Conservation (phyloP, 2,329 filamentous ascomycete genomes). For the Coniochaeta sp. region DNA sequence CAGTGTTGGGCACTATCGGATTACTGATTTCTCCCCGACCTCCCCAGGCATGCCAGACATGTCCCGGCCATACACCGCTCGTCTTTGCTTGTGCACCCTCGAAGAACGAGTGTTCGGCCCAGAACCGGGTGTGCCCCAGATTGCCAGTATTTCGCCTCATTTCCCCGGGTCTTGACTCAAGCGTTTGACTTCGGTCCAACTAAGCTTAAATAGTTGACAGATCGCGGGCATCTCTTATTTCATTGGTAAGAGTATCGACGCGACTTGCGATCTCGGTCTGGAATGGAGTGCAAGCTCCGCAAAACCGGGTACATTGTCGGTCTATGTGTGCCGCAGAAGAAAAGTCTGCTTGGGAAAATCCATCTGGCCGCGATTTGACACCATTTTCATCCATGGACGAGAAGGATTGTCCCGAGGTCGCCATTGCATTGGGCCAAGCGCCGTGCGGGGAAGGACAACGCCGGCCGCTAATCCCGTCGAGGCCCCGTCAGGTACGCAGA, state of each 20-base stretch:
- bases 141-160: no score
- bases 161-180: neutral
- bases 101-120: no score
- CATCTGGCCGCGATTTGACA: neutral
- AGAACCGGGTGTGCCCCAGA: no score
- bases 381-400: neutral
- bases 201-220: neutral
- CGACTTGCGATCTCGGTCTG: neutral
- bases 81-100: no score
- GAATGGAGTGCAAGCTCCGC: neutral
- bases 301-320: neutral
- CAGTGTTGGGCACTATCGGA: neutral
- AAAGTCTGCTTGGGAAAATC: neutral
- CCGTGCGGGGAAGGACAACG: neutral
- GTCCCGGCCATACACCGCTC: neutral
- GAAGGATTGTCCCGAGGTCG: neutral
- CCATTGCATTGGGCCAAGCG: neutral
- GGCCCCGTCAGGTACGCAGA: neutral
- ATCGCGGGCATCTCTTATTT: neutral
- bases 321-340: neutral
- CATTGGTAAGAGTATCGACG: neutral
- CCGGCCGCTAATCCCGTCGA: neutral
- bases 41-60: neutral
- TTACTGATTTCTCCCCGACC: neutral
- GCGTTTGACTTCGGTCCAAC: neutral